A percentile compares a stretch with the other conserved stretches of the same genome.
These are phyloP conservation scores for Magnolia changhungtana DNA, from an alignment of 164 flowering plant species.

Conservation along the genomic window DNA sequence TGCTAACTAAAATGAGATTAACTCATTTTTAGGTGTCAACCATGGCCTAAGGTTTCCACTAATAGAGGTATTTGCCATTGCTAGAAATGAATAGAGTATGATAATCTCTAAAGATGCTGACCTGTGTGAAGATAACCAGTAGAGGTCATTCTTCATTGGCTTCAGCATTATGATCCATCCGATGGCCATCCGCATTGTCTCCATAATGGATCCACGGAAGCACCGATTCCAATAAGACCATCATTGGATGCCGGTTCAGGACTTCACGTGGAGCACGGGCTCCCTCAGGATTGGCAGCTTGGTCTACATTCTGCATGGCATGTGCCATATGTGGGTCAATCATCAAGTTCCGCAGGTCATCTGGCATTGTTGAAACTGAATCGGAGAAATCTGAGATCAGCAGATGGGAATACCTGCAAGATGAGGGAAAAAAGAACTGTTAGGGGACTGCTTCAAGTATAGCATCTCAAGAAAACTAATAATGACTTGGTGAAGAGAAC, in stretches of 20 bases:
- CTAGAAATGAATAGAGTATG: not conserved
- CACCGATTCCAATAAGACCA: conserved; percentile 71
- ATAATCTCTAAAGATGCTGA: not conserved
- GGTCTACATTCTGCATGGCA: conserved; percentile 32
- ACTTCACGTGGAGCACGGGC: conserved; percentile 48
- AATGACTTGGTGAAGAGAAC: not conserved
- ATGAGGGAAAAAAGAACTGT: not conserved
- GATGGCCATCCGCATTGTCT: conserved; percentile 24
- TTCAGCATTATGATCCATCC: conserved; percentile 19
- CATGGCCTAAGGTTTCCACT: too few relatives aligned
- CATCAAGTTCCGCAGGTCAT: conserved; percentile 69
- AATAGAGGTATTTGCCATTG: not conserved
- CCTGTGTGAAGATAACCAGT: not conserved
- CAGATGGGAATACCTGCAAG: conserved; percentile 70
- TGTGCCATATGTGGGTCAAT: conserved; percentile 54
- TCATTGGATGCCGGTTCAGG: conserved; percentile 52
- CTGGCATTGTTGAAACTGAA: conserved; percentile 70
- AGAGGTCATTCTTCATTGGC: conserved; percentile 14
- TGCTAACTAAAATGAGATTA: too few relatives aligned
- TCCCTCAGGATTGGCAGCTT: conserved; percentile 23
- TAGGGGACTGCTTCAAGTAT: not conserved
- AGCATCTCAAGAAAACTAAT: not conserved
- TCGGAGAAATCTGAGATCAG: conserved; percentile 82
- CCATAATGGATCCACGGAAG: conserved; percentile 71
- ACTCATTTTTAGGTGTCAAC: too few relatives aligned